phyloP scores from a whole-genome alignment of 2,329 filamentous ascomycete genomes.

The Phoma herbarum region DNA sequence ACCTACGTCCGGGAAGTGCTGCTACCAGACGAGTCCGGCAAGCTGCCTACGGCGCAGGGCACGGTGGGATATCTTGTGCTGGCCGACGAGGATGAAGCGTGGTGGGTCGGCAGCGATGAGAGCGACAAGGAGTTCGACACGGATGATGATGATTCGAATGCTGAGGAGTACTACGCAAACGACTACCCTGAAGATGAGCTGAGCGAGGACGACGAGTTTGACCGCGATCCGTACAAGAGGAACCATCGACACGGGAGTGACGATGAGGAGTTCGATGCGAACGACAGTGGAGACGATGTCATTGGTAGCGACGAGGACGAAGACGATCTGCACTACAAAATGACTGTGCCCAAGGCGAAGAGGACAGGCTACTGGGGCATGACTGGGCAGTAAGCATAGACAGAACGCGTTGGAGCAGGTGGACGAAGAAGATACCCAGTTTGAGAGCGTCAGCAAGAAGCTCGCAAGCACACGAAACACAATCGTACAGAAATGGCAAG shows the following conservation, averaged over 20 bases:
- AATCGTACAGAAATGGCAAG: no score
- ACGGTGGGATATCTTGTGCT: constrained; percentile 59
- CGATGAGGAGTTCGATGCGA: constrained; percentile 51
- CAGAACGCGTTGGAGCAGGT: neutral
- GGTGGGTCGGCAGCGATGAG: constrained; percentile 67
- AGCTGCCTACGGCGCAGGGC: constrained; percentile 33
- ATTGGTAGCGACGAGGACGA: constrained; percentile 41
- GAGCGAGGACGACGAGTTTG: constrained; percentile 73
- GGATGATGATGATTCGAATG: constrained; percentile 71
- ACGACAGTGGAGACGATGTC: constrained; percentile 29
- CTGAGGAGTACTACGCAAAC: constrained; percentile 80
- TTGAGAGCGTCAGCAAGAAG: neutral
- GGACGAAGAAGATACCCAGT: neutral
- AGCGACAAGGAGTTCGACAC: constrained; percentile 63
- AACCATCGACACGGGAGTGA: constrained; percentile 52
- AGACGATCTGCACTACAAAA: constrained; percentile 42
- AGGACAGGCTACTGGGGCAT: constrained; percentile 40
- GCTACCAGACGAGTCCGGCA: constrained; percentile 47
- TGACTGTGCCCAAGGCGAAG: constrained; percentile 38
- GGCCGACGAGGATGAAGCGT: constrained; percentile 60
- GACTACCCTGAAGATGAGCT: constrained; percentile 85
- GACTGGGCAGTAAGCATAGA: constrained; percentile 19
- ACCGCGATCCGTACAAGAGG: constrained; percentile 52
- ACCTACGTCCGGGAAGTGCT: constrained; percentile 64
- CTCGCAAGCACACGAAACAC: no score